These are phyloP conservation scores for Daldinia bambusicola DNA, from an alignment of 495 filamentous ascomycete genomes.

Conservation along the genomic window DNA sequence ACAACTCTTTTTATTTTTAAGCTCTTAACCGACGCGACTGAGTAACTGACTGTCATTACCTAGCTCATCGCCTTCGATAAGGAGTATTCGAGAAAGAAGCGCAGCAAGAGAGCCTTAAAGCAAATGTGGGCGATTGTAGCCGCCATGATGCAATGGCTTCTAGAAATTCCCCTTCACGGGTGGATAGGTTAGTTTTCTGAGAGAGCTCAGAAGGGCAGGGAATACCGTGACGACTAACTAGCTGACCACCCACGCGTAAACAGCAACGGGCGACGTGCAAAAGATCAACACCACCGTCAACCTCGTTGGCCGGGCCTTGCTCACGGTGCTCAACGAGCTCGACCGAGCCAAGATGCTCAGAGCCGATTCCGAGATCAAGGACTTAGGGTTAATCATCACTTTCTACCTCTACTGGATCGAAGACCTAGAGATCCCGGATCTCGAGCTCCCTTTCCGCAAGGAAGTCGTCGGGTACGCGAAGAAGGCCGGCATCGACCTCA, in stretches of 20 bases:
- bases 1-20: not conserved
- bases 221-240: not conserved
- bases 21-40: not conserved
- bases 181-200: constrained; percentile 33
- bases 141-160: constrained; percentile 36
- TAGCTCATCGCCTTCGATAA: constrained; percentile 37
- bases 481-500: constrained; percentile 34
- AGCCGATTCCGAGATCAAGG: constrained; percentile 37
- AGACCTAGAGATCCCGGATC: constrained; percentile 11
- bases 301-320: constrained; percentile 36
- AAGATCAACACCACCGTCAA: constrained; percentile 21
- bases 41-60: constrained; percentile 7
- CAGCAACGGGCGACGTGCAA: constrained; percentile 19
- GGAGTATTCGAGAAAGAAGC: constrained; percentile 34
- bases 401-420: constrained; percentile 36
- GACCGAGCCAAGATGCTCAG: constrained; percentile 33
- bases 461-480: constrained; percentile 35
- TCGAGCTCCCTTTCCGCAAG: constrained; percentile 30
- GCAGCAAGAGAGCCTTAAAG: constrained; percentile 27
- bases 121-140: constrained; percentile 39
- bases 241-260: constrained; percentile 17
- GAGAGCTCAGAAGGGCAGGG: not conserved
- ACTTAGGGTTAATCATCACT: constrained; percentile 30
- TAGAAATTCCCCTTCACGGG: constrained; percentile 29
- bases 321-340: constrained; percentile 33